Evolutionary conservation across 352 stramenopile genomes (phyloP), one percentile per base, ranked within the genome.

Genomic region (Aphanomyces euteiches): DNA sequence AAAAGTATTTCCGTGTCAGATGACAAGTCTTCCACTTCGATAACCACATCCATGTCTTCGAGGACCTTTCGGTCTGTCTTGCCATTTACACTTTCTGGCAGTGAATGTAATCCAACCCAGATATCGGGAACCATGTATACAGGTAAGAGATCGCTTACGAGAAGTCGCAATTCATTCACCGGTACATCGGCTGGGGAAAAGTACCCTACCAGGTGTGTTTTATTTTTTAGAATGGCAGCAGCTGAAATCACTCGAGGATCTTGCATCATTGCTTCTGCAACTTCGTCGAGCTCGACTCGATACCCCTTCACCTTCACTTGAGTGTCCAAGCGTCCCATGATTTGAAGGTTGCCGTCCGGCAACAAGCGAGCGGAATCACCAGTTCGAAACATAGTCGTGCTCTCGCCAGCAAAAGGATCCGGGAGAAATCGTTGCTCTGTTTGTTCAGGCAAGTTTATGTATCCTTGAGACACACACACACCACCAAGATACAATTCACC

Each of bases 231-330:
- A 13, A 98, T 79, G 39, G 98, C 95, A 17, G 94, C 86, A 1
- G 83, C 90, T 17, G 86, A 96, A 38, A 85, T 94, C 17, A 97
- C 84, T 40, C 90, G 78, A 45, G 81, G 76, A 58, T 95, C 89
- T 75, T 93, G 81, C 40, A 86, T 88, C 41, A 98, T 84, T 17
- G 90, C 90, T 7, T 87, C 92, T 74, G 97, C 91, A 3, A 98
- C 84, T 13, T 92, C 93, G 37, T 90, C 91, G 5, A 98, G 75
- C 34, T 97, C 94, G 4, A 98, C 90, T 43, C 90, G 97, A 75
- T 98, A 98, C 47, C 94, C 94, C 21, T 93, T 85, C 66, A 98
- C 95, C 80, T 98, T 98, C 58, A 98, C 90, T 91, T 98, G 97
- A 66, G 96, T 98, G 76, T 98, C 93, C 72, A 90, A 97, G 48